Percentiles rank a stretch among this genome's conserved stretches.
Evolutionary conservation across 306 rosid species (phyloP).

Genomic region (Alnus rubra): DNA sequence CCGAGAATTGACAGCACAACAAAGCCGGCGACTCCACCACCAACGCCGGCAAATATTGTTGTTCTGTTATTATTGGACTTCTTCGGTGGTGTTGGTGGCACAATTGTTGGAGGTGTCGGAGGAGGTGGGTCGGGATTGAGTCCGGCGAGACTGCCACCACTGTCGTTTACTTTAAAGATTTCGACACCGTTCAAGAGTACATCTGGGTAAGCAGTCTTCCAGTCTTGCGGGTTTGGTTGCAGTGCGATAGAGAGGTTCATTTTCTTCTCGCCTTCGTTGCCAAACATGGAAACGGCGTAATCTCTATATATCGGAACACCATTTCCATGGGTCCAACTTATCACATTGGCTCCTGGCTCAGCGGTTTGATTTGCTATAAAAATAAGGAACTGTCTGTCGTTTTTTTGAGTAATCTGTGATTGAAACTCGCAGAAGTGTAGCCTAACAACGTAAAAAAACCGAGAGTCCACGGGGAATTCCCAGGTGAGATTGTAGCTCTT

Average conservation of each 20-base stretch:
- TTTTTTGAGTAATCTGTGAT: too few species aligned
- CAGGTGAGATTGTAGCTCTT: conserved; percentile 32
- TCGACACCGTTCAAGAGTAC: conserved; percentile 50
- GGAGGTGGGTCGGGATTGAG: too few species aligned
- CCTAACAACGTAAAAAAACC: too few species aligned
- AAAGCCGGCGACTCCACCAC: too few species aligned
- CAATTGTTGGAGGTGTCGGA: too few species aligned
- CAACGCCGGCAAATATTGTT: too few species aligned
- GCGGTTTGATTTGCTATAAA: conserved; percentile 36
- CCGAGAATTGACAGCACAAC: too few species aligned
- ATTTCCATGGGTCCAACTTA: not conserved
- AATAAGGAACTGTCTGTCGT: conserved; percentile 34
- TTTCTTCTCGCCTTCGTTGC: not conserved
- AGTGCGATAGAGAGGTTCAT: conserved; percentile 23
- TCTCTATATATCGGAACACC: conserved; percentile 24
- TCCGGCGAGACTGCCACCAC: too few species aligned
- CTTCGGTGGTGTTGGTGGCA: too few species aligned
- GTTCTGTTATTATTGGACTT: too few species aligned
- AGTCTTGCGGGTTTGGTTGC: not conserved
- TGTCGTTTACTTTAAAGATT: conserved; percentile 54
- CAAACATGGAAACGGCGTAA: not conserved
- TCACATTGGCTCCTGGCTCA: not conserved
- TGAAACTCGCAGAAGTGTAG: too few species aligned
- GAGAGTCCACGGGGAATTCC: conserved; percentile 17
- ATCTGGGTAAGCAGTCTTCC: fast-evolving